phyloP scores from a whole-genome alignment of 208 protist species.

The Wallacemonas sp. region DNA sequence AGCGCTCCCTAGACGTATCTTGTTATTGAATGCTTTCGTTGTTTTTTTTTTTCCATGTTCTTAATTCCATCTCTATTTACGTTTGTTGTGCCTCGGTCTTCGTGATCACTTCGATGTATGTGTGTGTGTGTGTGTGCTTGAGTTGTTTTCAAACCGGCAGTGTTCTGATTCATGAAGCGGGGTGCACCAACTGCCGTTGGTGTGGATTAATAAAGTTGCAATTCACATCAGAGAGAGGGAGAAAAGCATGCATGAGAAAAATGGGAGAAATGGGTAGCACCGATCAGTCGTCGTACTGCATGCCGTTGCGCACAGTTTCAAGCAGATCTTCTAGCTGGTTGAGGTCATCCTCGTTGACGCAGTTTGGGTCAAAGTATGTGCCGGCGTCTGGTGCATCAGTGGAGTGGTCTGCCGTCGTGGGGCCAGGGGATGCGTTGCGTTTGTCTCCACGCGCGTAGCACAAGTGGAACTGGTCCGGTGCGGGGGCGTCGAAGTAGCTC shows the following conservation, averaged over 20 bases:
- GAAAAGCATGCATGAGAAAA: slow-evolving; percentile 1
- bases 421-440: slow-evolving; percentile 1
- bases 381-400: neutral
- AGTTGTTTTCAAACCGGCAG: too few species aligned
- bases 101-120: too few species aligned
- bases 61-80: too few species aligned
- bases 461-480: slow-evolving; percentile 10
- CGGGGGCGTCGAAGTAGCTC: slow-evolving; percentile 14
- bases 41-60: too few species aligned
- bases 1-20: too few species aligned
- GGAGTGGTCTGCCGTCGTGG: neutral
- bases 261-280: neutral
- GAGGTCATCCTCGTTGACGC: slow-evolving; percentile 18
- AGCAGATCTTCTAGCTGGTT: slow-evolving; percentile 53
- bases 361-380: slow-evolving; percentile 13
- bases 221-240: slow-evolving; percentile 12
- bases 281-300: neutral
- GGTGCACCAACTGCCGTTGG: too few species aligned
- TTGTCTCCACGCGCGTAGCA: slow-evolving; percentile 7
- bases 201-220: neutral
- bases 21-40: too few species aligned
- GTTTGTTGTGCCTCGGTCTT: too few species aligned
- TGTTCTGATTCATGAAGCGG: neutral
- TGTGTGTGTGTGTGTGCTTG: too few species aligned
- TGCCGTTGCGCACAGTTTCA: slow-evolving; percentile 57